Evolutionary conservation across 2,329 filamentous ascomycete genomes (phyloP).

Genomic region (Hypoxylon sp.): DNA sequence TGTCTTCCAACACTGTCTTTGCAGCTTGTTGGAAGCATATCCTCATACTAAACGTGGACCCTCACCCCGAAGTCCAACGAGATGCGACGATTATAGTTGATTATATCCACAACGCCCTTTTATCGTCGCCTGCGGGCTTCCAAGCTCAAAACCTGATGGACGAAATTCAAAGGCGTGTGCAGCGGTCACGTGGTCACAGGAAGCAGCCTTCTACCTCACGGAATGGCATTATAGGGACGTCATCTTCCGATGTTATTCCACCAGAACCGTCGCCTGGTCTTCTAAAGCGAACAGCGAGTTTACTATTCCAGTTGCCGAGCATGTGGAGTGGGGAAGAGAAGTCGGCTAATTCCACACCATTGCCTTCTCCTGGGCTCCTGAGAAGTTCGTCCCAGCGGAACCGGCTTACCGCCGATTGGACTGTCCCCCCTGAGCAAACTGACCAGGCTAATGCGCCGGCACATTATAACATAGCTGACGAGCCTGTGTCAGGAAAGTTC

Average conservation of each 20-base stretch:
- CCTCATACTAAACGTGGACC: slow-evolving; percentile 90
- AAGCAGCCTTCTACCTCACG: slow-evolving; percentile 62
- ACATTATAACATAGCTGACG: slow-evolving; percentile 81
- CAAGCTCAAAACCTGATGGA: slow-evolving; percentile 80
- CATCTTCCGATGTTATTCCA: slow-evolving; percentile 55
- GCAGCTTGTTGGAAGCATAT: slow-evolving; percentile 95
- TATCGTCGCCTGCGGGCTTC: slow-evolving; percentile 81
- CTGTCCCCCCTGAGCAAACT: slow-evolving; percentile 78
- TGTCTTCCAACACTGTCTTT: slow-evolving; percentile 91
- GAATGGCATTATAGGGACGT: slow-evolving; percentile 59
- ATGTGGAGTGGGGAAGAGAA: slow-evolving; percentile 67
- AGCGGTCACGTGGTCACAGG: slow-evolving; percentile 62
- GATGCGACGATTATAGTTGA: slow-evolving; percentile 90
- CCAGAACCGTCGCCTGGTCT: slow-evolving; percentile 70
- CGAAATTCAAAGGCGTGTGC: slow-evolving; percentile 73
- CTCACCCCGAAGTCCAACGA: slow-evolving; percentile 91
- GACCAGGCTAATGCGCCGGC: slow-evolving; percentile 76
- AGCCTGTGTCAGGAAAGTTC: slow-evolving; percentile 85
- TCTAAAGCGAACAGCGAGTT: slow-evolving; percentile 74
- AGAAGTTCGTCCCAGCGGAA: slow-evolving; percentile 59
- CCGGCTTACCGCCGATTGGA: slow-evolving; percentile 60
- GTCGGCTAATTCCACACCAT: slow-evolving; percentile 54
- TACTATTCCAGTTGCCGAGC: slow-evolving; percentile 68
- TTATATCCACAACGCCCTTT: slow-evolving; percentile 81
- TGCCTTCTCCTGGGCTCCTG: slow-evolving; percentile 54